phyloP scores from a whole-genome alignment of 2,329 filamentous ascomycete genomes.

The Thielaviopsis cerberus region DNA sequence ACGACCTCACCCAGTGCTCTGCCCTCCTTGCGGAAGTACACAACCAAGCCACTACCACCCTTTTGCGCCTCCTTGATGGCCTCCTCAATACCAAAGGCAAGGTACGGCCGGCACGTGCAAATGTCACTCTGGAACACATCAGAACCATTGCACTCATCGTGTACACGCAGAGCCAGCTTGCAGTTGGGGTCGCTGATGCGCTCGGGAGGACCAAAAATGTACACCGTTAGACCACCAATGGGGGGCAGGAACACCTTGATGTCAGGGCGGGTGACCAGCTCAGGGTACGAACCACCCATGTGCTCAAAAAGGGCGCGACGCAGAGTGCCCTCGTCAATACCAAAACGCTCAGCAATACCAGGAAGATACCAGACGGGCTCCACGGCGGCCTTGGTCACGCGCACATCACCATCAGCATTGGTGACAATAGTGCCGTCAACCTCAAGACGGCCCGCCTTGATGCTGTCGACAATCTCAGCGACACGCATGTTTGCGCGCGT shows the following conservation, averaged over 20 bases:
- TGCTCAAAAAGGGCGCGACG: slow-evolving; percentile 83
- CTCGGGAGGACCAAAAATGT: slow-evolving; percentile 87
- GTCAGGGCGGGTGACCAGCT: slow-evolving; percentile 83
- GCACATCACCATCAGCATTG: slow-evolving; percentile 69
- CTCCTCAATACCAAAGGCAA: slow-evolving; percentile 93
- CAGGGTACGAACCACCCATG: slow-evolving; percentile 87
- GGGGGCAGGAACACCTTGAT: slow-evolving; percentile 92
- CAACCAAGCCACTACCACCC: slow-evolving; percentile 83
- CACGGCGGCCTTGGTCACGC: slow-evolving; percentile 90
- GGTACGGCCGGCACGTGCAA: slow-evolving; percentile 86
- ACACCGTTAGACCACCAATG: slow-evolving; percentile 84
- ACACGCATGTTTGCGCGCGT: slow-evolving; percentile 85
- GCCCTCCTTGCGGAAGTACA: slow-evolving; percentile 97
- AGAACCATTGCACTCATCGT: slow-evolving; percentile 74
- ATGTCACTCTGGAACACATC: slow-evolving; percentile 98
- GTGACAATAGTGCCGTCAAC: slow-evolving; percentile 78
- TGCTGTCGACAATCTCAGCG: slow-evolving; percentile 83
- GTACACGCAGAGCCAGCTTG: slow-evolving; percentile 66
- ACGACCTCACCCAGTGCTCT: slow-evolving; percentile 87
- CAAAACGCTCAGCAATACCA: slow-evolving; percentile 79
- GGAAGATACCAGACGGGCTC: slow-evolving; percentile 85
- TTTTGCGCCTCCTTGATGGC: slow-evolving; percentile 93
- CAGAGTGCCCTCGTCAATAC: slow-evolving; percentile 77
- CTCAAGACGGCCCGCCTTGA: slow-evolving; percentile 56
- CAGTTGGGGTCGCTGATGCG: slow-evolving; percentile 80